phyloP scores from a whole-genome alignment of 2,329 filamentous ascomycete species.

The Blumeria graminis region DNA sequence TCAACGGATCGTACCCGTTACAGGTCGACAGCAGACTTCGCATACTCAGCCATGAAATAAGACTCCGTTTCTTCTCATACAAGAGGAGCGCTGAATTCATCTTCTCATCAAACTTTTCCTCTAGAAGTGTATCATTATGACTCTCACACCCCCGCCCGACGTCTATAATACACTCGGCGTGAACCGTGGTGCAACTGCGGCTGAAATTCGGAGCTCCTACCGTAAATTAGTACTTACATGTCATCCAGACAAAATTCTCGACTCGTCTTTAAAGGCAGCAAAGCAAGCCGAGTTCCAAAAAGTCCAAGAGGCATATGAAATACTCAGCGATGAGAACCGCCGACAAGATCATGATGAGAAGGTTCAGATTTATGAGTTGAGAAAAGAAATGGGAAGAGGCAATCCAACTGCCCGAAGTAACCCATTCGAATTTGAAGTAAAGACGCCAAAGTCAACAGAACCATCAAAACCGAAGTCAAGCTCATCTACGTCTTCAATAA shows the following conservation, averaged over 20 bases:
- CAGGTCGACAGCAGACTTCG: no score
- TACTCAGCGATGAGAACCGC: conserved; percentile 54
- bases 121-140: conserved; percentile 4
- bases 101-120: no score
- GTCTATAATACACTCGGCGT: conserved; percentile 62
- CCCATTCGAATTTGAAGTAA: conserved; percentile 21
- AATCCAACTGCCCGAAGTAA: conserved; percentile 22
- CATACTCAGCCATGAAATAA: no score
- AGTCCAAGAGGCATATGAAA: conserved; percentile 81
- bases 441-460: conserved; percentile 24
- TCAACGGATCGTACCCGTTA: no score
- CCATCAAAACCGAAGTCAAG: conserved; percentile 16
- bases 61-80: no score
- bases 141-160: conserved; percentile 23
- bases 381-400: conserved; percentile 22
- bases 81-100: no score
- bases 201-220: conserved; percentile 56
- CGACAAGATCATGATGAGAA: conserved; percentile 57
- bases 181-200: conserved; percentile 39
- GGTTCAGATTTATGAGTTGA: conserved; percentile 37
- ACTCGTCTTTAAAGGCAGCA: conserved; percentile 37
- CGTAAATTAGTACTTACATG: conserved; percentile 70
- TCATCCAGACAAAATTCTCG: conserved; percentile 77
- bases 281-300: conserved; percentile 78
- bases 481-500: conserved; percentile 12